Conservation (phyloP, 345 rosid genomes). For the Dimocarpus longan region DNA sequence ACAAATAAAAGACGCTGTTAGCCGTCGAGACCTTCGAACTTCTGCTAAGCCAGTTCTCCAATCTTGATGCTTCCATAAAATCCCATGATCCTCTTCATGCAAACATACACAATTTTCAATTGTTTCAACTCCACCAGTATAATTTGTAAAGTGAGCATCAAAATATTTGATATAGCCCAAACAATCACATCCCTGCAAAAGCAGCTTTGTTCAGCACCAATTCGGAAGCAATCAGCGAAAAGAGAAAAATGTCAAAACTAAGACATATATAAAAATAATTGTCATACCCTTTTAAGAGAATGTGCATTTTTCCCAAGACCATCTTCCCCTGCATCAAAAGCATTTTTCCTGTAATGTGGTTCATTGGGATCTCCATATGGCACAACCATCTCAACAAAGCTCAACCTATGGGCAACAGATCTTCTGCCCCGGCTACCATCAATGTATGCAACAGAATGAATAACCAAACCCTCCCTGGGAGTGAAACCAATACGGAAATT, state of each 20-base stretch:
- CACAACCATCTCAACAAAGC: constrained; percentile 96
- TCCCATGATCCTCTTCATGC: constrained; percentile 95
- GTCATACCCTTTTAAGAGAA: constrained; percentile 82
- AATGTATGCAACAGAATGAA: constrained; percentile 85
- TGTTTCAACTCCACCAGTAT: constrained; percentile 89
- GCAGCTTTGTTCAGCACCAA: constrained; percentile 3
- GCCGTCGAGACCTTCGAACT: constrained; percentile 87
- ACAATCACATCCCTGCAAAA: constrained; percentile 82
- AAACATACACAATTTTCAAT: constrained; percentile 88
- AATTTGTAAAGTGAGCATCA: constrained; percentile 87
- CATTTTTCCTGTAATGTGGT: constrained; percentile 91
- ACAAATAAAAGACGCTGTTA: constrained; percentile 78
- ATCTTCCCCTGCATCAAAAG: constrained; percentile 98
- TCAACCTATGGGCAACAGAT: constrained; percentile 85
- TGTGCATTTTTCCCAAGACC: constrained; percentile 96
- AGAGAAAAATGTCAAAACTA: neutral
- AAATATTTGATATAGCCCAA: constrained; percentile 86
- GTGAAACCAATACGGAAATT: constrained; percentile 94
- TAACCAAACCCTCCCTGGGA: constrained; percentile 87
- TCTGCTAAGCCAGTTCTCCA: constrained; percentile 97
- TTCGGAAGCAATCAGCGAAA: constrained; percentile 1
- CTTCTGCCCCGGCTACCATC: constrained; percentile 93
- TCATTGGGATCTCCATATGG: constrained; percentile 97
- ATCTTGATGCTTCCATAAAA: constrained; percentile 96
- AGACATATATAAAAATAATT: constrained; percentile 14